Evolutionary conservation across 2,329 filamentous ascomycete genomes (phyloP).

Genomic region (Amauroascus verrucosus): DNA sequence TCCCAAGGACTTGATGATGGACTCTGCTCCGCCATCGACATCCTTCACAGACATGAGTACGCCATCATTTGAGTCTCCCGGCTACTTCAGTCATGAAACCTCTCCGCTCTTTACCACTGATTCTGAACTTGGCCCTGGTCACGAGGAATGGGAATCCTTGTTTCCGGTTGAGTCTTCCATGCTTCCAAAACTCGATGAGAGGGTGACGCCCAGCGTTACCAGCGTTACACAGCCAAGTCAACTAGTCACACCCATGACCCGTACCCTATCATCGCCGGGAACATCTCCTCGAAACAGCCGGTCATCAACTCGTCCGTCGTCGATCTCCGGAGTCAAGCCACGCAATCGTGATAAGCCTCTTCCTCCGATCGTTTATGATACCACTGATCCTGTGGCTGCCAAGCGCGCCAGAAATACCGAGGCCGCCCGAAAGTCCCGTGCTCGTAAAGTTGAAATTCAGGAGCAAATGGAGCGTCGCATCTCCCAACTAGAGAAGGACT

Average conservation of each 20-base stretch:
- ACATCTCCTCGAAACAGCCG: conserved; percentile 32
- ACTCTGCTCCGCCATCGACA: conserved; percentile 65
- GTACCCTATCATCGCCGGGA: conserved; percentile 35
- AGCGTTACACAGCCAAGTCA: background rate
- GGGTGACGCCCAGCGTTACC: background rate
- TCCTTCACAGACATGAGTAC: conserved; percentile 78
- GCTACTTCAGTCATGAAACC: conserved; percentile 57
- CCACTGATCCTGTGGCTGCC: conserved; percentile 63
- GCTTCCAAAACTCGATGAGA: background rate
- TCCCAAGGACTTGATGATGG: conserved; percentile 65
- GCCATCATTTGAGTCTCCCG: conserved; percentile 68
- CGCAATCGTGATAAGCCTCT: conserved; percentile 73
- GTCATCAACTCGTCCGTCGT: conserved; percentile 53
- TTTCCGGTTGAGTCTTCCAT: conserved; percentile 21
- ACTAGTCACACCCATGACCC: conserved; percentile 23
- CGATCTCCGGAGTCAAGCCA: conserved; percentile 57
- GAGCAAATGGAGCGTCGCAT: conserved; percentile 66
- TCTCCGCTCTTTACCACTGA: conserved; percentile 63
- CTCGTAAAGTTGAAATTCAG: conserved; percentile 69
- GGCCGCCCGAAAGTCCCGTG: conserved; percentile 84
- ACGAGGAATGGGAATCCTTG: conserved; percentile 61
- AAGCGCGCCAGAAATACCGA: conserved; percentile 92
- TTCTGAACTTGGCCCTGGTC: conserved; percentile 43
- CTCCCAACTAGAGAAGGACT: conserved; percentile 49
- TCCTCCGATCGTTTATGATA: conserved; percentile 67